phyloP scores from a whole-genome alignment of 2,329 filamentous ascomycete species.

The Stagonosporopsis vannaccii region DNA sequence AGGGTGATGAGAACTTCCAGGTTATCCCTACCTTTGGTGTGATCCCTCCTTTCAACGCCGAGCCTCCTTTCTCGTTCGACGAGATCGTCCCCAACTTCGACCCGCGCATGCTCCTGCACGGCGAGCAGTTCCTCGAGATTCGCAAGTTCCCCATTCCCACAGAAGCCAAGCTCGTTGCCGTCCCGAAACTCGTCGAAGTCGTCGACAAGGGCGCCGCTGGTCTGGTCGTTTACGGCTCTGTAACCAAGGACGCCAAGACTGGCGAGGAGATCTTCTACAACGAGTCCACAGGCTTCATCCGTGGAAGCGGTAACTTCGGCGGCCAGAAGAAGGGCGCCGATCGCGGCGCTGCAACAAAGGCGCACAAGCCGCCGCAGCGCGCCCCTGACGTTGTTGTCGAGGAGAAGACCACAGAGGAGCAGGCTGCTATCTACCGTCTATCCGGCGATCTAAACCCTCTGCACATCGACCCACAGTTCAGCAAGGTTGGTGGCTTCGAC shows the following conservation, averaged over 20 bases:
- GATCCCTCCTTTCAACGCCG: slow-evolving; percentile 87
- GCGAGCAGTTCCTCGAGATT: slow-evolving; percentile 97
- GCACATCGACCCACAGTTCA: slow-evolving; percentile 93
- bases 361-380: slow-evolving; percentile 79
- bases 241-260: slow-evolving; percentile 82
- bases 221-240: slow-evolving; percentile 79
- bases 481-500: slow-evolving; percentile 95
- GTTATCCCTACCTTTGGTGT: slow-evolving; percentile 95
- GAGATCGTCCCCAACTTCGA: slow-evolving; percentile 94
- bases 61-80: slow-evolving; percentile 78
- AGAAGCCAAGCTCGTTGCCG: slow-evolving; percentile 75
- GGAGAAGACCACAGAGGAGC: slow-evolving; percentile 85
- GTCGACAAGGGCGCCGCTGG: slow-evolving; percentile 94
- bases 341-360: slow-evolving; percentile 79
- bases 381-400: slow-evolving; percentile 83
- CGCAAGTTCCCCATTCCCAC: slow-evolving; percentile 92
- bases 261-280: slow-evolving; percentile 97
- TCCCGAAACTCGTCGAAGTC: slow-evolving; percentile 86
- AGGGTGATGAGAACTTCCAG: slow-evolving; percentile 91
- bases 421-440: slow-evolving; percentile 91
- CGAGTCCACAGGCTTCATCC: slow-evolving; percentile 90
- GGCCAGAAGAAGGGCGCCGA: slow-evolving; percentile 79
- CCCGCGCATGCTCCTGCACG: slow-evolving; percentile 98
- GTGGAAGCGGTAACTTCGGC: slow-evolving; percentile 88
- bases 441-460: slow-evolving; percentile 96